Evolutionary conservation across 495 filamentous ascomycete species (phyloP).

Genomic region (Xylaria telfairii): DNA sequence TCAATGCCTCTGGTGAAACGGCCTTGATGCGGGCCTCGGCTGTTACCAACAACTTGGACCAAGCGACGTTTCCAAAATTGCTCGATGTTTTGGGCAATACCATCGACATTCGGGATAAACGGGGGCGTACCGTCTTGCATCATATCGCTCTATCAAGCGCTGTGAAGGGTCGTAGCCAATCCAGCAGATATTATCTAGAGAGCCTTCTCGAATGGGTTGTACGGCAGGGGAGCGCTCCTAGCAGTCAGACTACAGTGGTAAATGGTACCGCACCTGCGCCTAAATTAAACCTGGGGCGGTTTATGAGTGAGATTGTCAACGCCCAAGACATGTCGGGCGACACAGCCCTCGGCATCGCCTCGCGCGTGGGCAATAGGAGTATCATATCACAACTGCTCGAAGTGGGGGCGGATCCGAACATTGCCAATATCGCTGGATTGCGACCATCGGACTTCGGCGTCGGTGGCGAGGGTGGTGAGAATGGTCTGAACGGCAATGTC

Average conservation of each 20-base stretch:
- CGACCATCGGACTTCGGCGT: constrained; percentile 91
- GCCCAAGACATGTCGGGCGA: constrained; percentile 90
- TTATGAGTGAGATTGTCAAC: constrained; percentile 96
- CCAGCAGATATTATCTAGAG: constrained; percentile 92
- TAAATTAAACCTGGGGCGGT: constrained; percentile 82
- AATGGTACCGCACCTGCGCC: constrained; percentile 49
- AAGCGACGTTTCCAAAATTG: constrained; percentile 78
- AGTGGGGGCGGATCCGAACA: constrained; percentile 86
- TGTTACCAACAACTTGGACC: constrained; percentile 90
- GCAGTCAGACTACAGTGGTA: constrained; percentile 56
- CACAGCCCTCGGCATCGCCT: constrained; percentile 91
- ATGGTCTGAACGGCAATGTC: constrained; percentile 39
- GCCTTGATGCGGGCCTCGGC: constrained; percentile 86
- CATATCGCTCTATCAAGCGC: constrained; percentile 95
- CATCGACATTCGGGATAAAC: constrained; percentile 86
- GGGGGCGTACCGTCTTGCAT: constrained; percentile 89
- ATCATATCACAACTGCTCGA: constrained; percentile 94
- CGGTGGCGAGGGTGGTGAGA: constrained; percentile 59
- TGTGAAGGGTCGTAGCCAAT: constrained; percentile 83
- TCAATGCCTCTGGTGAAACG: constrained; percentile 88
- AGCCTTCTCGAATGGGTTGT: constrained; percentile 92
- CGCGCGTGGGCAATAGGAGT: constrained; percentile 84
- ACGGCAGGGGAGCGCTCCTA: constrained; percentile 66
- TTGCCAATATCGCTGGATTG: constrained; percentile 86
- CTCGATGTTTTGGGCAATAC: constrained; percentile 88